Conservation (phyloP, 2,329 filamentous ascomycete species). For the Exophiala sp. region DNA sequence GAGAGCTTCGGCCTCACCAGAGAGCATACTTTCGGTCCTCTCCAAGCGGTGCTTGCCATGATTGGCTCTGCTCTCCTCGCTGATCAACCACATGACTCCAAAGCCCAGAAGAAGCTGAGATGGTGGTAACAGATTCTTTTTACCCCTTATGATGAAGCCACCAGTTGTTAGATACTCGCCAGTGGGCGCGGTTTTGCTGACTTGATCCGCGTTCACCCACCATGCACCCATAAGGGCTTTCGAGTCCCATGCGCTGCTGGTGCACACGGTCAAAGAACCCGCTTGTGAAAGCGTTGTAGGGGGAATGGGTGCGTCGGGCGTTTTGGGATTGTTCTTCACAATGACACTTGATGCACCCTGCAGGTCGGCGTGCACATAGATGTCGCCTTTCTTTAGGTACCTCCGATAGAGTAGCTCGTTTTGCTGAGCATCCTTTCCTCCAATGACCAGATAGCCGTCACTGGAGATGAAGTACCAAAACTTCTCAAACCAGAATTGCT, state of each 20-base stretch:
- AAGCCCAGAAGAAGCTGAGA: conserved; percentile 84
- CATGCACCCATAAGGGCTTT: conserved; percentile 94
- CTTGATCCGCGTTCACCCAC: conserved; percentile 90
- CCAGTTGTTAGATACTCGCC: conserved; percentile 79
- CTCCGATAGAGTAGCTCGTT: conserved; percentile 87
- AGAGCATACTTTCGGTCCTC: conserved; percentile 26
- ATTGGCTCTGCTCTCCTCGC: conserved; percentile 76
- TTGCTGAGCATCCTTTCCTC: conserved; percentile 82
- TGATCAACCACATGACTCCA: conserved; percentile 81
- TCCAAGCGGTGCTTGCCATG: conserved; percentile 71
- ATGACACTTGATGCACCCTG: conserved; percentile 80
- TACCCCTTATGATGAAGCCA: conserved; percentile 74
- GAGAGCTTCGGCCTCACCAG: conserved; percentile 27
- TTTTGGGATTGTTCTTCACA: conserved; percentile 79
- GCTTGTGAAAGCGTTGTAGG: conserved; percentile 90
- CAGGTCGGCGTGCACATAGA: conserved; percentile 88
- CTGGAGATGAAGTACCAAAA: conserved; percentile 94
- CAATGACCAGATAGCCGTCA: conserved; percentile 89
- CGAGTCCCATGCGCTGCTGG: conserved; percentile 89
- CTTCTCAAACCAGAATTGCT: conserved; percentile 94
- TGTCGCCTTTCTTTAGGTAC: conserved; percentile 81
- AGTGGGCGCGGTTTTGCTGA: conserved; percentile 75
- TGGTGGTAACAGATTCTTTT: conserved; percentile 88
- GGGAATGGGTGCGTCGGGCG: conserved; percentile 79
- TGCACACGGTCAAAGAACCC: conserved; percentile 76